phyloP scores from a whole-genome alignment of 106 monocot species.

The Platanthera guangdongensis region DNA sequence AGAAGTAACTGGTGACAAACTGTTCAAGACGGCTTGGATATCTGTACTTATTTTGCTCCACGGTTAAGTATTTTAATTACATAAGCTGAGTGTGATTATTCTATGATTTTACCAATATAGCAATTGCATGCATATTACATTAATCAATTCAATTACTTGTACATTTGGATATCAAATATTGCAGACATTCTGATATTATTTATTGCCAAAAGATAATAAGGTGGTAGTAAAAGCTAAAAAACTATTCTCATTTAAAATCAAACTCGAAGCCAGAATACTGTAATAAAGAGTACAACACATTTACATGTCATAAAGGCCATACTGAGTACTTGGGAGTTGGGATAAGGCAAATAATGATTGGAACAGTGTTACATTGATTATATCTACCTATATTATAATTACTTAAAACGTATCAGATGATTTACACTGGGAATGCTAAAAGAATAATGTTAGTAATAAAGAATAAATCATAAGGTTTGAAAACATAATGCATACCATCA shows the following conservation, averaged over 20 bases:
- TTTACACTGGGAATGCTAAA: background rate
- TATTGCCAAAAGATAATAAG: background rate
- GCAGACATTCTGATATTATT: background rate
- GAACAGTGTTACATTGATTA: background rate
- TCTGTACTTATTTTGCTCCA: background rate
- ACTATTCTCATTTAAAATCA: background rate
- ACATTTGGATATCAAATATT: background rate
- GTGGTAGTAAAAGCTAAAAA: background rate
- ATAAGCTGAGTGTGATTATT: background rate
- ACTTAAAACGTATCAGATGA: background rate
- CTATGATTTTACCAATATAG: background rate
- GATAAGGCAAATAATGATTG: background rate
- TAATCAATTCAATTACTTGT: background rate
- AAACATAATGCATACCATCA: conserved; percentile 54
- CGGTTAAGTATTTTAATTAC: background rate
- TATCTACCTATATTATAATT: background rate
- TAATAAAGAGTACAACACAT: background rate
- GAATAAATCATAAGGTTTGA: background rate
- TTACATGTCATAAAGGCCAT: background rate
- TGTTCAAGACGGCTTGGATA: background rate
- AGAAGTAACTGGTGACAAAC: background rate
- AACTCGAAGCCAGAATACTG: background rate
- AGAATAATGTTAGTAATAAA: background rate
- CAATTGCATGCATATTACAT: background rate
- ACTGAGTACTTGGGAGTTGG: background rate